Conservation (phyloP, 768 basidiomycete species). For the Phaeotremella fagi region DNA sequence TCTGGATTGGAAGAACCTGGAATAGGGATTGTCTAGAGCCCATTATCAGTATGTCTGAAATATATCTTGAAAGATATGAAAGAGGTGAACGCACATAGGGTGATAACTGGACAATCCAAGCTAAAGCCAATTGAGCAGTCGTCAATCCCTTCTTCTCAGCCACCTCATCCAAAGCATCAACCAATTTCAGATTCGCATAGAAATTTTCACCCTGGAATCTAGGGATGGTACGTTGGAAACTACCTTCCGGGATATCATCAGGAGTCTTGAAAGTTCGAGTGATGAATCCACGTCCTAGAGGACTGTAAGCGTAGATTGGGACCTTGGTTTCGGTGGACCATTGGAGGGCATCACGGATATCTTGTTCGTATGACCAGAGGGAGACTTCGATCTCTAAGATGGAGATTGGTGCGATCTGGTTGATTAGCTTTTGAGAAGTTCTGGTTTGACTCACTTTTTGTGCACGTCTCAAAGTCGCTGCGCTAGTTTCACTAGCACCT, state of each 20-base stretch:
- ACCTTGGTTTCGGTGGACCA: constrained; percentile 58
- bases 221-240: constrained; percentile 50
- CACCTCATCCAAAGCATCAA: constrained; percentile 51
- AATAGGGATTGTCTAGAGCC: constrained; percentile 52
- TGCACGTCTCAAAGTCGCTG: constrained; percentile 52
- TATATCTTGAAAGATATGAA: not conserved
- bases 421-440: not conserved
- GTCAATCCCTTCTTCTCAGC: constrained; percentile 52
- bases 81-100: constrained; percentile 26
- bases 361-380: constrained; percentile 58
- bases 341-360: constrained; percentile 55
- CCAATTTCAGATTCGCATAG: constrained; percentile 51
- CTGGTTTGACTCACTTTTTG: constrained; percentile 47
- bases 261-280: constrained; percentile 41
- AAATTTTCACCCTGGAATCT: constrained; percentile 55
- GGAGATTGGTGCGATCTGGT: constrained; percentile 56
- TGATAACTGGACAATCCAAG: constrained; percentile 47
- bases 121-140: constrained; percentile 51
- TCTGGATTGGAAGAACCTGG: constrained; percentile 53
- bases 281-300: constrained; percentile 49
- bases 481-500: constrained; percentile 32
- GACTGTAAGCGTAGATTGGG: constrained; percentile 61
- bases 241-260: constrained; percentile 51
- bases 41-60: constrained; percentile 16
- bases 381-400: constrained; percentile 66